These are phyloP conservation scores for Stromatinia cepivora DNA, from an alignment of 2,329 filamentous ascomycete genomes.

Conservation along the genomic window DNA sequence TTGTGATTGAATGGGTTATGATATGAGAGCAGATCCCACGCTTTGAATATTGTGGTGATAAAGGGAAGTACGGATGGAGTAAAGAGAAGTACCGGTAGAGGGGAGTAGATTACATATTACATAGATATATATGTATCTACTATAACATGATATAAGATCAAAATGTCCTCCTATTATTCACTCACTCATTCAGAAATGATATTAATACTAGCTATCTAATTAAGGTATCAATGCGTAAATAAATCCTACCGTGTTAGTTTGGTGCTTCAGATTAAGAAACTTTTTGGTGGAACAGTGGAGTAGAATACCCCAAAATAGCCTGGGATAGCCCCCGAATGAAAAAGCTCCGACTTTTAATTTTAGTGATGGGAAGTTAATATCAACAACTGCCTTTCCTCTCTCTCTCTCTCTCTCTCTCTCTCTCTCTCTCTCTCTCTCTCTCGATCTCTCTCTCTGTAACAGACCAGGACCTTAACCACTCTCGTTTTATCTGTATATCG, in stretches of 20 bases:
- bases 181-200: not conserved
- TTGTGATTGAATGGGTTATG: not conserved
- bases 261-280: conserved; percentile 4
- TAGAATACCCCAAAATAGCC: not conserved
- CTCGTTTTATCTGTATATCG: not conserved
- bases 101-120: too few species aligned
- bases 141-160: too few species aligned
- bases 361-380: not conserved
- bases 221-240: not conserved
- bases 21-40: not conserved
- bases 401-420: not conserved
- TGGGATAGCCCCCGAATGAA: not conserved
- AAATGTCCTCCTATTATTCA: not conserved
- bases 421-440: not conserved
- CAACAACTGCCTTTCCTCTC: not conserved
- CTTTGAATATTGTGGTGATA: not conserved
- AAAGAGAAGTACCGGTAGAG: not conserved
- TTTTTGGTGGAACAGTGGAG: not conserved
- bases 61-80: not conserved
- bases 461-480: not conserved
- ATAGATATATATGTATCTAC: not conserved
- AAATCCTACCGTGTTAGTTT: not conserved
- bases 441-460: conserved; percentile 1
- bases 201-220: not conserved
- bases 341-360: not conserved